Conservation (phyloP, 2,329 filamentous ascomycete genomes). For the Botrytis cinerea region DNA sequence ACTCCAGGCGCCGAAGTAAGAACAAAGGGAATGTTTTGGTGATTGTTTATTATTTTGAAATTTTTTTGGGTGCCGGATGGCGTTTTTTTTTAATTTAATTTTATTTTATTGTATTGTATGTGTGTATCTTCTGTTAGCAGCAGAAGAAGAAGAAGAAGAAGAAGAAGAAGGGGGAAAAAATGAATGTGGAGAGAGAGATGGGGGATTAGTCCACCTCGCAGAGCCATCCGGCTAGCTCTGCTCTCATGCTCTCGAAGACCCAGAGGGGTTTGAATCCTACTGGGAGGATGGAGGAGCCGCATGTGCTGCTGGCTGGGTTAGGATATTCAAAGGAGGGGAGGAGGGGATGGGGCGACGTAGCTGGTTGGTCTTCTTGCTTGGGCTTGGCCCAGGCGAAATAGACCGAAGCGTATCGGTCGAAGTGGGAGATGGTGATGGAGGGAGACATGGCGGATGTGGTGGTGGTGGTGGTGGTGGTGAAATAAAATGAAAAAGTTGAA, state of each 20-base stretch:
- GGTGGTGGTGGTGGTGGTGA: not conserved
- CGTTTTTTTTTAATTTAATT: too few relatives aligned
- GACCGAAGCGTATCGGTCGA: conserved; percentile 3
- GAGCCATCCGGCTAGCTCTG: not conserved
- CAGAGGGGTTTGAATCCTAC: not conserved
- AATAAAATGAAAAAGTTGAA: not conserved
- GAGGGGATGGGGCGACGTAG: not conserved
- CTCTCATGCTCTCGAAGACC: not conserved
- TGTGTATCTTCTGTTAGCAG: not conserved
- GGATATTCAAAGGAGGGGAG: not conserved
- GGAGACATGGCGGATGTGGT: not conserved
- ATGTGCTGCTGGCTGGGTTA: not conserved
- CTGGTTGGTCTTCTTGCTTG: not conserved
- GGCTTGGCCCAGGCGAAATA: not conserved
- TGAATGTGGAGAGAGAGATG: not conserved
- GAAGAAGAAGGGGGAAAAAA: too few relatives aligned
- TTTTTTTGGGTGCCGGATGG: not conserved
- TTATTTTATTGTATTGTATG: not conserved
- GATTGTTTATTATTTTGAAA: not conserved
- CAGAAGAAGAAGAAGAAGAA: not conserved
- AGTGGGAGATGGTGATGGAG: not conserved
- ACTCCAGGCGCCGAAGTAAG: too few relatives aligned
- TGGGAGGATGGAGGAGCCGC: not conserved
- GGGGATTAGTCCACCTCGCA: not conserved
- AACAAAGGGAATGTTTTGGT: not conserved